A percentile compares a stretch with the other conserved stretches of the same genome.
Evolutionary conservation across 2,329 filamentous ascomycete genomes (phyloP).

Genomic region (Xylariaceae sp.): DNA sequence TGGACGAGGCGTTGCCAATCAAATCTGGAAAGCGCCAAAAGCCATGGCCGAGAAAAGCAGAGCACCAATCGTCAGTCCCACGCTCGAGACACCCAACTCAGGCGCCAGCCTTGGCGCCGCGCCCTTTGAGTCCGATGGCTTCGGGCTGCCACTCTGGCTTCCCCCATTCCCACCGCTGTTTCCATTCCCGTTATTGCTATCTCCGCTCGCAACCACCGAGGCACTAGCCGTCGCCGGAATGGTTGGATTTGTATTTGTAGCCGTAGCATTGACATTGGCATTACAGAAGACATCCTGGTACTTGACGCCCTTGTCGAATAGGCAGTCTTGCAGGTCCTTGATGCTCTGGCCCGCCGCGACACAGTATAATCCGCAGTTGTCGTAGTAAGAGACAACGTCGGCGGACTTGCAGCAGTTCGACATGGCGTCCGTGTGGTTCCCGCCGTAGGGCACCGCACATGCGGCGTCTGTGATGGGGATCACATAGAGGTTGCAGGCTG

Average conservation of each 20-base stretch:
- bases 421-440: conserved; percentile 51
- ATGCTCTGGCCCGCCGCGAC: conserved; percentile 49
- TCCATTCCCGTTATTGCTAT: conserved; percentile 11
- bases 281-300: conserved; percentile 52
- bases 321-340: conserved; percentile 45
- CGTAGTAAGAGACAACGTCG: conserved; percentile 51
- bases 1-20: conserved; percentile 1
- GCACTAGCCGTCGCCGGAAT: conserved; percentile 40
- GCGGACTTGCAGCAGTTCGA: conserved; percentile 52
- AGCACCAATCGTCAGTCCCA: conserved; percentile 45
- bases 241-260: conserved; percentile 18
- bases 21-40: conserved; percentile 40
- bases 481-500: conserved; percentile 45
- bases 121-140: conserved; percentile 23
- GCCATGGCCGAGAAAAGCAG: conserved; percentile 45
- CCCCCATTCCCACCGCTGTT: conserved; percentile 4
- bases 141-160: conserved; percentile 16
- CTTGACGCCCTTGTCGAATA: conserved; percentile 46
- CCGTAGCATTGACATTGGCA: conserved; percentile 46
- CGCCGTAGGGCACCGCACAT: conserved; percentile 50
- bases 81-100: conserved; percentile 36
- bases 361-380: conserved; percentile 58
- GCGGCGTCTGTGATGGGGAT: conserved; percentile 51
- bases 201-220: conserved; percentile 36
- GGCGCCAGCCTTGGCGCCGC: conserved; percentile 31